Evolutionary conservation across 768 basidiomycete species (phyloP), one percentile per base, ranked within the genome.

Genomic region (Galerina sulciceps): DNA sequence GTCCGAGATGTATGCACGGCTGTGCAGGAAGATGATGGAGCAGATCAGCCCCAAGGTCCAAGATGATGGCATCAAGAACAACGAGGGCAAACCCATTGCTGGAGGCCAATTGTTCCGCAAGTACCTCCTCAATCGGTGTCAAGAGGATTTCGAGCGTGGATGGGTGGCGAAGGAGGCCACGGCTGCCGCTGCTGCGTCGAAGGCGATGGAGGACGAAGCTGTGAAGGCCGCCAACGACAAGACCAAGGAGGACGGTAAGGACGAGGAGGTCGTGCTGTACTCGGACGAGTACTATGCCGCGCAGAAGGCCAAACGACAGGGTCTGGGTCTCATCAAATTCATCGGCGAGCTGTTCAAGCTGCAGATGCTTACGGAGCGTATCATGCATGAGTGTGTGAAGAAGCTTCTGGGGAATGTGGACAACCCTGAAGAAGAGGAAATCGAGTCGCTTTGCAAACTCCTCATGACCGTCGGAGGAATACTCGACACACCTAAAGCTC

Each of bases 301-400:
- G 14, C 91, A 96, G 75, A 97, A 96, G 81, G 96, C 95, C 41
- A 99, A 98, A 79, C 92, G 96, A 60, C 92, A 93, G 62, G 96
- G 96, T 73, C 88, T 98, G 11, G 94, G 96, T 80, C 84, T 99
- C 65, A 94, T 98, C 79, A 93, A 92, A 75, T 96, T 99, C 78
- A 98, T 99, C 62, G 96, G 96, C 62, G 96, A 99, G 77, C 80
- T 99, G 54, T 99, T 94, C 89, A 98, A 98, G 79, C 81, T 99
- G n/a, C 91, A 93, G 76, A 97, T 98, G 94, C 80, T 99, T 54
- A 95, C 94, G 47, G 94, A 95, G 78, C 89, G 94, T 65, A 96
- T 99, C 78, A 99, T 99, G 93, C 92, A 95, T 79, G 92, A 94
- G 75, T 99, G 96, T 81, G 88, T 98, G 71, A 94, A 94, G 85